phyloP scores from a whole-genome alignment of 345 rosid genomes.

The Orychophragmus violaceus region DNA sequence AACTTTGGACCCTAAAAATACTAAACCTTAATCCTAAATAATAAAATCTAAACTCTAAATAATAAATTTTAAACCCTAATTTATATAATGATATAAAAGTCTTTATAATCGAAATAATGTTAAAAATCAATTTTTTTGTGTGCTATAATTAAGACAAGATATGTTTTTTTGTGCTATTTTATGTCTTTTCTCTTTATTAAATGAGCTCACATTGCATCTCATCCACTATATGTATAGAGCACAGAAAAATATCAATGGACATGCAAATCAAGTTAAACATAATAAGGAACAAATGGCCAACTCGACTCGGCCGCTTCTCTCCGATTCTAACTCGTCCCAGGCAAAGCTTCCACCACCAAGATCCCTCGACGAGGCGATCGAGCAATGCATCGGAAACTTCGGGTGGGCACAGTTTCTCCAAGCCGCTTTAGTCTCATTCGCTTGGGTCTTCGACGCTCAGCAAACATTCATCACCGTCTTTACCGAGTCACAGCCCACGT shows the following conservation, averaged over 20 bases:
- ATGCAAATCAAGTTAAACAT: not conserved
- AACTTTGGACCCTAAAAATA: no score
- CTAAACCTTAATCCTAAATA: no score
- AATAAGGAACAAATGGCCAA: conserved; percentile 9
- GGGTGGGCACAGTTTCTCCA: conserved; percentile 43
- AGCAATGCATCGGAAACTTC: conserved; percentile 40
- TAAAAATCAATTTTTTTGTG: no score
- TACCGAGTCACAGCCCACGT: conserved; percentile 48
- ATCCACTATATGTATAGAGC: not conserved
- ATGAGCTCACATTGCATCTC: not conserved
- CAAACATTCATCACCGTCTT: conserved; percentile 59
- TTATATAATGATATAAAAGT: no score
- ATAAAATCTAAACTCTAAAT: no score
- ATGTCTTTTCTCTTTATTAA: no score
- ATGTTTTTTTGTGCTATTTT: no score
- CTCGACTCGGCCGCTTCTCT: conserved; percentile 31
- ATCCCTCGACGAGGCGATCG: conserved; percentile 41
- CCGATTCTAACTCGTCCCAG: conserved; percentile 10
- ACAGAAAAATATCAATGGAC: not conserved
- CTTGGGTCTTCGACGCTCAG: conserved; percentile 57
- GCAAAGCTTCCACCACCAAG: conserved; percentile 17
- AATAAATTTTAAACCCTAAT: no score
- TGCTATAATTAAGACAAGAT: no score
- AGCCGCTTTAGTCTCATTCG: conserved; percentile 44
- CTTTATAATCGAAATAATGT: no score